A percentile compares a stretch with the other conserved stretches of the same genome.
phyloP scores from a whole-genome alignment of 2,329 filamentous ascomycete genomes.

The Alternaria incomplexa region DNA sequence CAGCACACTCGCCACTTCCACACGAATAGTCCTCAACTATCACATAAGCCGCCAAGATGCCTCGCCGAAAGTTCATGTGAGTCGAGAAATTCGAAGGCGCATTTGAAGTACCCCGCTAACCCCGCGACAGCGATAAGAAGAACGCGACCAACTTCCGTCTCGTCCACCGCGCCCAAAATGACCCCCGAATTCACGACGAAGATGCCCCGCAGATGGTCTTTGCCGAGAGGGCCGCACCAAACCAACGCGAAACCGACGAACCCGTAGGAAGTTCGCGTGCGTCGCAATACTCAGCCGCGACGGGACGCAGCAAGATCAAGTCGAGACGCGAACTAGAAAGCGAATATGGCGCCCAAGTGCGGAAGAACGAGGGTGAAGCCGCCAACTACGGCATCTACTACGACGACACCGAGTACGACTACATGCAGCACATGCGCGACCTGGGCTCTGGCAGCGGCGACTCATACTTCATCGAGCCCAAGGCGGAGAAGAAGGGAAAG shows the following conservation, averaged over 20 bases:
- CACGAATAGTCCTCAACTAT: neutral
- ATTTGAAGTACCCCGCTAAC: constrained; percentile 36
- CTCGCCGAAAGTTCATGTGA: constrained; percentile 76
- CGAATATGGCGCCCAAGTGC: constrained; percentile 73
- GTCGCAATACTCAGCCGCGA: constrained; percentile 53
- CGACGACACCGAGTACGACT: constrained; percentile 96
- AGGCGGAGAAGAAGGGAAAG: constrained; percentile 70
- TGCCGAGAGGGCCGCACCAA: constrained; percentile 65
- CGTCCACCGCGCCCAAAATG: constrained; percentile 95
- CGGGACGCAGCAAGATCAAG: constrained; percentile 60
- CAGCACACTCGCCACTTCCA: constrained; percentile 7
- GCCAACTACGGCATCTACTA: constrained; percentile 93
- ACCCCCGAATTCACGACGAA: constrained; percentile 93
- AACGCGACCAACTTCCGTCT: constrained; percentile 90
- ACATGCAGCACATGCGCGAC: constrained; percentile 98
- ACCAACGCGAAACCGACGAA: constrained; percentile 37
- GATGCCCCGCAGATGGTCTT: constrained; percentile 89
- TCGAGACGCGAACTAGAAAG: constrained; percentile 77
- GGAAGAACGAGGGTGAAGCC: constrained; percentile 93
- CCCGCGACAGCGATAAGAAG: constrained; percentile 75
- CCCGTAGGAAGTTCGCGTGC: constrained; percentile 55
- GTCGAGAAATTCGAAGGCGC: constrained; percentile 29
- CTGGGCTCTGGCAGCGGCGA: constrained; percentile 70
- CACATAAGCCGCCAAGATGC: constrained; percentile 63
- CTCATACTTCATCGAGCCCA: constrained; percentile 80